Evolutionary conservation across 2,329 filamentous ascomycete species (phyloP).

Genomic region (Colletotrichum scovillei): DNA sequence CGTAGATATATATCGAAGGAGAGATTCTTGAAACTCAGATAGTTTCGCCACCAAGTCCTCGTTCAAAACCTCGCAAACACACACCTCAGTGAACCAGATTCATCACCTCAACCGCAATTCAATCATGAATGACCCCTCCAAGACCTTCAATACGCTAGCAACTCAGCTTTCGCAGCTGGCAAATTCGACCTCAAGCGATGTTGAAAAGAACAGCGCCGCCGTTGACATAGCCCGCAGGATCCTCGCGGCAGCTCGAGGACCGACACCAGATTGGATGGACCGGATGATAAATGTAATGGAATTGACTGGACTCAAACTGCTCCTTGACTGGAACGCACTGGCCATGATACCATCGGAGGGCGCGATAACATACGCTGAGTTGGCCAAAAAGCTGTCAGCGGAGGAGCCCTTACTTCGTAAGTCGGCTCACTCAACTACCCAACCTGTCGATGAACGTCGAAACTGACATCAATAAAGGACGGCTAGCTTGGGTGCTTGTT

Average conservation of each 20-base stretch:
- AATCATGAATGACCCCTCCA: conserved; percentile 7
- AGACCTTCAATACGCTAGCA: neutral
- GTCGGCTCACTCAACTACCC: neutral
- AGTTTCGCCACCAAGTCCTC: neutral
- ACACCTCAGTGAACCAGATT: neutral
- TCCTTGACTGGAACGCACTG: conserved; percentile 47
- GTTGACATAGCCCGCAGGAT: conserved; percentile 24
- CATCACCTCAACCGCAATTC: neutral
- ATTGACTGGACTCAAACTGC: conserved; percentile 38
- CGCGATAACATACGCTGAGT: conserved; percentile 41
- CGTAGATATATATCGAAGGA: neutral
- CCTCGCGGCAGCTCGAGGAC: conserved; percentile 1
- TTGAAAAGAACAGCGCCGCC: conserved; percentile 15
- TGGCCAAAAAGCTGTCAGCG: conserved; percentile 42
- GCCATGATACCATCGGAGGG: conserved; percentile 43
- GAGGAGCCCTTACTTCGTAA: conserved; percentile 43
- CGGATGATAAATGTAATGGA: neutral
- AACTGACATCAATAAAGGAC: conserved; percentile 24
- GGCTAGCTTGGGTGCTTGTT: conserved; percentile 38
- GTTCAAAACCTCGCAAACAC: neutral
- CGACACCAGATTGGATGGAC: conserved; percentile 29
- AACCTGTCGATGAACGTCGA: neutral
- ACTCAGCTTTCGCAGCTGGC: conserved; percentile 11
- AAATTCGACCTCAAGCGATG: neutral
- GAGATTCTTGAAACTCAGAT: too few species aligned